These are phyloP conservation scores for Aspergillus indologenus DNA, from an alignment of 495 filamentous ascomycete species.

Conservation along the genomic window DNA sequence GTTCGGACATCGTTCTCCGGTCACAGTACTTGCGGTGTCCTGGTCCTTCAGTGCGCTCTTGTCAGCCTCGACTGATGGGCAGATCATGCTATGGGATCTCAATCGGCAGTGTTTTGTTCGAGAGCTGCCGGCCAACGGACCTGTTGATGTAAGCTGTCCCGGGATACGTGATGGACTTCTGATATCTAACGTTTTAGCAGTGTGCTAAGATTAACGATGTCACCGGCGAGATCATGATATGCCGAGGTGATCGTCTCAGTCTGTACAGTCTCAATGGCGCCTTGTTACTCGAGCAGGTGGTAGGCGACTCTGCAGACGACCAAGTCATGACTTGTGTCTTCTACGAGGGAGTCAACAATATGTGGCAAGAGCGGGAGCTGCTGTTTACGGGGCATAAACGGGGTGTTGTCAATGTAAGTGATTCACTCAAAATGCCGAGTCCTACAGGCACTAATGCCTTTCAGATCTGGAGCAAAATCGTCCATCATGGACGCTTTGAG, in stretches of 20 bases:
- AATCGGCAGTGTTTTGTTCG: conserved; percentile 85
- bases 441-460: conserved; percentile 5
- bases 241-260: conserved; percentile 65
- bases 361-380: conserved; percentile 85
- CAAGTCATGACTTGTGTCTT: conserved; percentile 78
- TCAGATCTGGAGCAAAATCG: conserved; percentile 54
- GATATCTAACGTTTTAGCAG: conserved; percentile 12
- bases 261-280: conserved; percentile 91
- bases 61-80: conserved; percentile 74
- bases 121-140: conserved; percentile 55
- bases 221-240: conserved; percentile 82
- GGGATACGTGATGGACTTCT: too few species aligned
- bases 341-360: conserved; percentile 87
- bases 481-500: conserved; percentile 51
- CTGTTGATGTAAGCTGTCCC: conserved; percentile 46
- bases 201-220: conserved; percentile 86
- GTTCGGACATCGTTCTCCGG: conserved; percentile 82
- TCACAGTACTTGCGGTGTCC: conserved; percentile 77
- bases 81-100: conserved; percentile 87
- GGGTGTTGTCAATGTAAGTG: conserved; percentile 72
- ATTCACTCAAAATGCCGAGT: not conserved
- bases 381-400: conserved; percentile 83
- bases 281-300: conserved; percentile 71
- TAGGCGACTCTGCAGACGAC: conserved; percentile 71
- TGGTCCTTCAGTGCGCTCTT: conserved; percentile 83